A percentile compares a stretch with the other conserved stretches of the same genome.
These are phyloP conservation scores for Saururus chinensis DNA, from an alignment of 164 flowering plant species.

Conservation along the genomic window DNA sequence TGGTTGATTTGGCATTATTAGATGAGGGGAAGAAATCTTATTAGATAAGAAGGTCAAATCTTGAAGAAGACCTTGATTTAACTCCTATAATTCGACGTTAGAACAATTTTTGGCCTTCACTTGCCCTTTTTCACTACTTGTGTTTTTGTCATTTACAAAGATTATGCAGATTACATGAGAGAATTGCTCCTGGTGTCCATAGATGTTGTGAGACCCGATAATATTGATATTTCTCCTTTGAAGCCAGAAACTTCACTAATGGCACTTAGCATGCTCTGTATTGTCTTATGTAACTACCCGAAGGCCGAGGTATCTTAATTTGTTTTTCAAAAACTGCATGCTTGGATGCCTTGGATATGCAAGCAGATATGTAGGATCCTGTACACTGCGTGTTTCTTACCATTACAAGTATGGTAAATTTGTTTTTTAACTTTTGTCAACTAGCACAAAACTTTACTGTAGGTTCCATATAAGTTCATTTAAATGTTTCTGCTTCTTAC, in stretches of 20 bases:
- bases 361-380: constrained; percentile 43
- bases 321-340: constrained; percentile 40
- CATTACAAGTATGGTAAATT: neutral
- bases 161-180: constrained; percentile 38
- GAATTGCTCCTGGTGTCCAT: constrained; percentile 34
- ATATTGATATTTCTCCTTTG: constrained; percentile 14
- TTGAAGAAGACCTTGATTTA: too few species aligned
- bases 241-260: constrained; percentile 44
- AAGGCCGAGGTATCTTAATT: constrained; percentile 22
- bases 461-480: too few species aligned
- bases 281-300: constrained; percentile 50
- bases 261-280: constrained; percentile 78
- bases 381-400: neutral
- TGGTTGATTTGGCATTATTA: too few species aligned
- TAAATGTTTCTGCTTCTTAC: too few species aligned
- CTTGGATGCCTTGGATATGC: constrained; percentile 75
- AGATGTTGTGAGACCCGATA: constrained; percentile 41
- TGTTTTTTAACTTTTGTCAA: too few species aligned
- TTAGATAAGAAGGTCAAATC: too few species aligned
- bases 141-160: too few species aligned
- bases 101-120: too few species aligned
- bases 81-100: too few species aligned
- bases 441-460: too few species aligned
- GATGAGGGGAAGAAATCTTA: too few species aligned
- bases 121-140: too few species aligned